Base-by-base conservation (phyloP, 495 filamentous ascomycete species). In the Chaetomium cochliodes region DNA sequence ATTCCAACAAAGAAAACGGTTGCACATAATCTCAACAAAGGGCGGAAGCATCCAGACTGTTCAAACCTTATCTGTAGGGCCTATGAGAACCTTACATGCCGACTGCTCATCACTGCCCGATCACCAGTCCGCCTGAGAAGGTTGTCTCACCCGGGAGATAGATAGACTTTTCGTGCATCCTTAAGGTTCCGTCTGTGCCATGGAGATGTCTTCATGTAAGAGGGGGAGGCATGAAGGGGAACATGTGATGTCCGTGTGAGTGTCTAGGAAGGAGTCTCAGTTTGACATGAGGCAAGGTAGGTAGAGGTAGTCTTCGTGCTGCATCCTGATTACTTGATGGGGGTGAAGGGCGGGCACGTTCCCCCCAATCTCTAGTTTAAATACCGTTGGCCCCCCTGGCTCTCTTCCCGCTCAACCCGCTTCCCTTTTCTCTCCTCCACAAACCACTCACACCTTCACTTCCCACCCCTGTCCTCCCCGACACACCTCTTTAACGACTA, bases 281-380 rank as follows among this genome's bases (percentile, higher is more conserved):
- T 26, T 13, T 25, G 23, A 52, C 49, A 7, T 52, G 6, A 26
- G 47, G 18, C 20, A 11, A 11, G 18, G n/a, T 25, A 47, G 44
- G 47, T 50, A 37, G 33, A 37, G 33, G 5, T 12, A 37, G 33
- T 52, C 49, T 23, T 46, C 15, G 3, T 58, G 55, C 20, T 23
- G n/a, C 28, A 55, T 44, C 13, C 39, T 26, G 55, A 28, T 44
- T 23, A 49, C 7, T 47, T 47, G 28, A 26, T 41, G 23, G 22
- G 60, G 49, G 25, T 22, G 33, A 37, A 41, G 22, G 3, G 49
- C 23, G 39, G 60, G 33, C 60, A 30, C 60, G 54, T 63, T 37
- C n/a, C 54, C 54, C 54, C 23, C 15, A 44, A 26, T 51, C 57
- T 54, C 60, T 63, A 55, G 60, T 42, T 63, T 62, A 63, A 67